A percentile compares a stretch with the other conserved stretches of the same genome.
Conservation (phyloP, 257 asterid genomes). For the Misopates orontium region DNA sequence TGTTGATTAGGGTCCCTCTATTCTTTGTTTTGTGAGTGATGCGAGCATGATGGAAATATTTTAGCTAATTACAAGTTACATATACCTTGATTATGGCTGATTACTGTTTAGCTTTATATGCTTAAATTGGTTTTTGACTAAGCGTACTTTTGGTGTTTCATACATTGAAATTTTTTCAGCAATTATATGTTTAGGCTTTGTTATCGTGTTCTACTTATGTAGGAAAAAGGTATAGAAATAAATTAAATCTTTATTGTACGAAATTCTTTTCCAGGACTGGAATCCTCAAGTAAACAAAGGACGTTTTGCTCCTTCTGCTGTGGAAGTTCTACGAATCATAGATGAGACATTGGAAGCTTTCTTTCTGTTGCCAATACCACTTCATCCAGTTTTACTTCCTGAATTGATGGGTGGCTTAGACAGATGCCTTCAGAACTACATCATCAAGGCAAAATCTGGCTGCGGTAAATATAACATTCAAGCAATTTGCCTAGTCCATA, state of each 20-base stretch:
- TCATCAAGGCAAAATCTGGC: conserved; percentile 63
- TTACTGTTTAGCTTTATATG: no score
- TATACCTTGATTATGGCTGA: no score
- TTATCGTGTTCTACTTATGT: background rate
- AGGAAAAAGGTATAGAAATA: background rate
- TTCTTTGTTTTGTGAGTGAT: no score
- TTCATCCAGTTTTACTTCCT: conserved; percentile 84
- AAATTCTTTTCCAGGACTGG: conserved; percentile 58
- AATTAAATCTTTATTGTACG: background rate
- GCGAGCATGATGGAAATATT: no score
- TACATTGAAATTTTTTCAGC: background rate
- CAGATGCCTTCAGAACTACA: conserved; percentile 63
- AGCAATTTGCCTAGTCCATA: background rate
- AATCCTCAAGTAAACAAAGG: conserved; percentile 76
- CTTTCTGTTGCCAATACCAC: conserved; percentile 88
- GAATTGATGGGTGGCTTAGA: conserved; percentile 73
- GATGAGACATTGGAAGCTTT: conserved; percentile 94
- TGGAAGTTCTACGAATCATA: conserved; percentile 80
- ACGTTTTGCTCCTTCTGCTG: conserved; percentile 83
- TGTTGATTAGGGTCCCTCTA: no score
- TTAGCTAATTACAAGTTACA: no score
- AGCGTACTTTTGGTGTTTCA: no score
- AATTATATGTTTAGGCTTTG: background rate
- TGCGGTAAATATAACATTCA: conserved; percentile 56
- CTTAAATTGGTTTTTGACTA: no score